These are phyloP conservation scores for Cryphonectria nitschkei DNA, from an alignment of 2,329 filamentous ascomycete species.

Conservation along the genomic window DNA sequence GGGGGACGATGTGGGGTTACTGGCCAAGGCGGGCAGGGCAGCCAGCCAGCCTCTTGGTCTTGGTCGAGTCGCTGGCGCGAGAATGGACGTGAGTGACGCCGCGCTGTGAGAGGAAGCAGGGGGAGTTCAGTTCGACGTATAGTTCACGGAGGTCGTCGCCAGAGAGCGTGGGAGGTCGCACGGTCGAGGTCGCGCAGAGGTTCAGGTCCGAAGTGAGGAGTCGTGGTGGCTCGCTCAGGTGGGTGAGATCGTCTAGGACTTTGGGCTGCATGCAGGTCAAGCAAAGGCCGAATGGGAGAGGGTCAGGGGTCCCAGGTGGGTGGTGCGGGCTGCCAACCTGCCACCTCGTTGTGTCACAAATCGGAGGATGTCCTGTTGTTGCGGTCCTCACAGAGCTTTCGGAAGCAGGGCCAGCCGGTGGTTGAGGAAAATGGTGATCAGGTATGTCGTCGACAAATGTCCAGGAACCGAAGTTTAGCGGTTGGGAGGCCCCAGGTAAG, in stretches of 20 bases:
- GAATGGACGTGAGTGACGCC: constrained; percentile 11
- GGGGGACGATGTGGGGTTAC: constrained; percentile 29
- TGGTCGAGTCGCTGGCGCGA: constrained; percentile 9
- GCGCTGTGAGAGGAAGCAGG: neutral
- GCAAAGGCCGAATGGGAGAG: neutral
- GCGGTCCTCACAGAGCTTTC: neutral
- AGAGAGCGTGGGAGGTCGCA: neutral
- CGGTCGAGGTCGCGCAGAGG: constrained; percentile 12
- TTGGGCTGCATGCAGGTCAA: constrained; percentile 21
- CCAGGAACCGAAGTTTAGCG: neutral
- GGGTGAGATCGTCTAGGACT: constrained; percentile 16
- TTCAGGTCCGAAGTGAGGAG: constrained; percentile 24
- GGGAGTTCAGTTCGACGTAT: neutral
- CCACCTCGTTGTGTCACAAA: constrained; percentile 21
- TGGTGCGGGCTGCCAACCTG: constrained; percentile 6
- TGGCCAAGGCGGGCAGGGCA: neutral
- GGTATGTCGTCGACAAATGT: neutral
- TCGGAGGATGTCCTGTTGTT: neutral
- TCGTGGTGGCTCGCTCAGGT: constrained; percentile 16
- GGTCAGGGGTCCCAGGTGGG: neutral
- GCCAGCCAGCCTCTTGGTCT: constrained; percentile 17
- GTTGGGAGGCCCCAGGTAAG: neutral
- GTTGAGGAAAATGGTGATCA: neutral
- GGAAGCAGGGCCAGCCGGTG: neutral
- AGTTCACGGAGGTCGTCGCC: neutral